Evolutionary conservation across 106 monocot species (phyloP).

Genomic region (Phalaenopsis equestris): DNA sequence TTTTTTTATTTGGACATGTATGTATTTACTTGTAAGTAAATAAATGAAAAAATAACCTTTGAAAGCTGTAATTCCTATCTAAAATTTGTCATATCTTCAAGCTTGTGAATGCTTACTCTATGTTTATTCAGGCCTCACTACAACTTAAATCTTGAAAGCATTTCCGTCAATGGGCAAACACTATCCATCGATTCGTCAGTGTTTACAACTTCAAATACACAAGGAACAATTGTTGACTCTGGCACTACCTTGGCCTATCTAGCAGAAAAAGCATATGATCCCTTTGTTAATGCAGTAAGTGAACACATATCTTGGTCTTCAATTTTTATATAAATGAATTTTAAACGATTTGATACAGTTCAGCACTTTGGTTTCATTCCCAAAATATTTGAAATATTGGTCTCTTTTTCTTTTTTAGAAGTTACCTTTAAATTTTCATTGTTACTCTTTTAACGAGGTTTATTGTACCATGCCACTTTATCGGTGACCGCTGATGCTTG

Average conservation of each 20-base stretch:
- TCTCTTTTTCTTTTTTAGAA: neutral
- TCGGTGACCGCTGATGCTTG: neutral
- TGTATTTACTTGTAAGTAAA: neutral
- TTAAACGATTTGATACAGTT: neutral
- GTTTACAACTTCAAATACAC: slow-evolving; percentile 73
- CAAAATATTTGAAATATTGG: neutral
- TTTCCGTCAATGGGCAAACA: slow-evolving; percentile 77
- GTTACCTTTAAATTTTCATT: neutral
- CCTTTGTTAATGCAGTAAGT: slow-evolving; percentile 87
- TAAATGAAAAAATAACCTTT: neutral
- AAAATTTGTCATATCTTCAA: slow-evolving; percentile 1
- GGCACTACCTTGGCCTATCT: slow-evolving; percentile 97
- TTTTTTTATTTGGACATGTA: neutral
- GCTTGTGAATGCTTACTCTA: slow-evolving; percentile 8
- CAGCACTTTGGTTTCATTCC: neutral
- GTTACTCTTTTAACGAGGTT: neutral
- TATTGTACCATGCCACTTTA: neutral
- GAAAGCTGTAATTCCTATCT: neutral
- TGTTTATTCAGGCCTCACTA: slow-evolving; percentile 77
- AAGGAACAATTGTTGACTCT: slow-evolving; percentile 96
- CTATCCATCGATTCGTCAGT: slow-evolving; percentile 69
- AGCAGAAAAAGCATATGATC: slow-evolving; percentile 78
- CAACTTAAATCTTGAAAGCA: slow-evolving; percentile 76
- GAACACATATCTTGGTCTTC: neutral
- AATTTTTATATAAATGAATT: neutral